Conservation (phyloP, 345 rosid species). For the Luvunga scandens region DNA sequence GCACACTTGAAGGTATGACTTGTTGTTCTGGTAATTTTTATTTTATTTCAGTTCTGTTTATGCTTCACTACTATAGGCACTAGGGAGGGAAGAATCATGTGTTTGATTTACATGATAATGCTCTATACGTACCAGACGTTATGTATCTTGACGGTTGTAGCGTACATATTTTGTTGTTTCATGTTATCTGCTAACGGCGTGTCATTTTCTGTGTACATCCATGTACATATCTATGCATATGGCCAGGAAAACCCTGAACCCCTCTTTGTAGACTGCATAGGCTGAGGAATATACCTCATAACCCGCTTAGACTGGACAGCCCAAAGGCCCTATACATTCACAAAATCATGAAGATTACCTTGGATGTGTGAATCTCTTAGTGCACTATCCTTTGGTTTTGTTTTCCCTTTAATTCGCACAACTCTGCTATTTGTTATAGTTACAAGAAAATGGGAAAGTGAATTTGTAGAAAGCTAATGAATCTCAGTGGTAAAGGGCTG, state of each 20-base stretch:
- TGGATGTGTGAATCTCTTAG: neutral
- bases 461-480: neutral
- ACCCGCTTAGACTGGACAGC: neutral
- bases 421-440: neutral
- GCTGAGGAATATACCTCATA: neutral
- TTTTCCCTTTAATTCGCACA: neutral
- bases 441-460: neutral
- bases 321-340: neutral
- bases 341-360: neutral
- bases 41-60: neutral
- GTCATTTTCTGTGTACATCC: neutral
- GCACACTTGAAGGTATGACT: constrained; percentile 76
- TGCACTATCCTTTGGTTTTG: neutral
- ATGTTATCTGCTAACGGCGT: neutral
- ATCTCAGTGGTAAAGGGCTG: neutral
- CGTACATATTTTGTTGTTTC: neutral
- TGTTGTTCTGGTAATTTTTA: neutral
- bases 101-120: neutral
- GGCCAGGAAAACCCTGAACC: neutral
- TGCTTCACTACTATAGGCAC: neutral
- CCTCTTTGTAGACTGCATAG: neutral
- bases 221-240: neutral
- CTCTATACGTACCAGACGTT: neutral
- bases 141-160: neutral
- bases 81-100: neutral